Conservation (phyloP, 129 eudicot species). For the Arctium minus region DNA sequence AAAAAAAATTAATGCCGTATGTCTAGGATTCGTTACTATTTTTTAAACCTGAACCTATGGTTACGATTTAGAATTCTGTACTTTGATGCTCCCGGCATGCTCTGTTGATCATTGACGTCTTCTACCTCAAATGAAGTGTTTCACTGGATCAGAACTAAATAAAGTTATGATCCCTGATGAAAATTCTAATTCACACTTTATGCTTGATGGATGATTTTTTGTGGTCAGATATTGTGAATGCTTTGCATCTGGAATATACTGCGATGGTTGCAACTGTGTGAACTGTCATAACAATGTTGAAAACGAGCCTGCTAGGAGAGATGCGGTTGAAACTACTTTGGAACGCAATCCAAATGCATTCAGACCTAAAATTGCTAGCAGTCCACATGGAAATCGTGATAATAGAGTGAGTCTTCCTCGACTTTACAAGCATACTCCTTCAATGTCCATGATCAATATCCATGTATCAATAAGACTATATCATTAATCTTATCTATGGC, state of each 20-base stretch:
- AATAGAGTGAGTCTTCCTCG: conserved; percentile 35
- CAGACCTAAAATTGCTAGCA: conserved; percentile 86
- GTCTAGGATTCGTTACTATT: neutral
- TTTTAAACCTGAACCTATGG: neutral
- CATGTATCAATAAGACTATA: neutral
- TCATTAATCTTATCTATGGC: neutral
- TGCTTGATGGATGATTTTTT: neutral
- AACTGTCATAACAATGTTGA: conserved; percentile 90
- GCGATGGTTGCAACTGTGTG: conserved; percentile 93
- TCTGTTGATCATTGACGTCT: neutral
- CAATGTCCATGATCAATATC: neutral
- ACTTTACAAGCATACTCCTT: neutral
- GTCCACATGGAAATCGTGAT: conserved; percentile 77
- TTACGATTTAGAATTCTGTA: neutral
- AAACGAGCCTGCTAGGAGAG: conserved; percentile 82
- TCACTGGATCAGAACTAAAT: neutral
- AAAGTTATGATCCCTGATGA: neutral
- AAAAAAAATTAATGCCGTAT: too few species aligned
- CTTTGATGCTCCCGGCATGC: neutral
- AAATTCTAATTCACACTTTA: neutral
- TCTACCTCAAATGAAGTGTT: neutral
- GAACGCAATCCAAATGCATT: conserved; percentile 97
- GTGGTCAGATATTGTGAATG: conserved; percentile 89
- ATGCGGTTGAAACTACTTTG: conserved; percentile 81
- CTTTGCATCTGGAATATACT: conserved; percentile 93